Evolutionary conservation across 208 protist species (phyloP).

Genomic region (Trypanosoma platydactyli): DNA sequence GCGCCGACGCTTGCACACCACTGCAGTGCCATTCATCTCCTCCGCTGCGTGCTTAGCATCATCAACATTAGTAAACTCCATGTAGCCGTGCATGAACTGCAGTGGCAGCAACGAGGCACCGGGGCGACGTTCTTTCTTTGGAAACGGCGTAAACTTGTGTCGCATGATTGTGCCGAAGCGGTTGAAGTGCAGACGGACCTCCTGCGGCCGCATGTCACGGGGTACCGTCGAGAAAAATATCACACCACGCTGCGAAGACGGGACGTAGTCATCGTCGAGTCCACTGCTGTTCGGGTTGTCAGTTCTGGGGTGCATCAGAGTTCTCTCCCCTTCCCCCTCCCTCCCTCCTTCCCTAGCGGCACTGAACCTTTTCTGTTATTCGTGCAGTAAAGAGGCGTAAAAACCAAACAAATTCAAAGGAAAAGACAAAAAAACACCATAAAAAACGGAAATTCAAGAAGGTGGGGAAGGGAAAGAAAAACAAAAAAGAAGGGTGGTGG

Average conservation of each 20-base stretch:
- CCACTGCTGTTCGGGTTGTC: not conserved
- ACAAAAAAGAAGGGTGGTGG: not conserved
- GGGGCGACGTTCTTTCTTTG: constrained; percentile 71
- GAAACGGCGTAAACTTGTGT: constrained; percentile 73
- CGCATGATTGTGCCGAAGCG: constrained; percentile 65
- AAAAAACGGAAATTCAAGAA: constrained; percentile 9
- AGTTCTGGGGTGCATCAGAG: constrained; percentile 11
- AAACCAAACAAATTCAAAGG: not conserved
- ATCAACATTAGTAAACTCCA: constrained; percentile 59
- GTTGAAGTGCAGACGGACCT: constrained; percentile 71
- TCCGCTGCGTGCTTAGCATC: constrained; percentile 54
- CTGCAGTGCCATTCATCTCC: constrained; percentile 66
- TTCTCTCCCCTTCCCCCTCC: not conserved
- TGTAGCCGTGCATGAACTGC: constrained; percentile 78
- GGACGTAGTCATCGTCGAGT: constrained; percentile 30
- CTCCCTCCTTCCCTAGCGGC: not conserved
- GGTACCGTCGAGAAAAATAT: constrained; percentile 78
- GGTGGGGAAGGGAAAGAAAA: constrained; percentile 5
- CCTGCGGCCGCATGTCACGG: constrained; percentile 73
- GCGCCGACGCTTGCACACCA: constrained; percentile 64
- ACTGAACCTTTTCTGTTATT: no score
- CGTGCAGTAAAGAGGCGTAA: no score
- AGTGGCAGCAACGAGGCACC: constrained; percentile 63
- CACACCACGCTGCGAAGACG: constrained; percentile 54
- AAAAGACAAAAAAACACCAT: constrained; percentile 19